Evolutionary conservation across 179 eudicot species (phyloP).

Genomic region (Nepenthes alata): DNA sequence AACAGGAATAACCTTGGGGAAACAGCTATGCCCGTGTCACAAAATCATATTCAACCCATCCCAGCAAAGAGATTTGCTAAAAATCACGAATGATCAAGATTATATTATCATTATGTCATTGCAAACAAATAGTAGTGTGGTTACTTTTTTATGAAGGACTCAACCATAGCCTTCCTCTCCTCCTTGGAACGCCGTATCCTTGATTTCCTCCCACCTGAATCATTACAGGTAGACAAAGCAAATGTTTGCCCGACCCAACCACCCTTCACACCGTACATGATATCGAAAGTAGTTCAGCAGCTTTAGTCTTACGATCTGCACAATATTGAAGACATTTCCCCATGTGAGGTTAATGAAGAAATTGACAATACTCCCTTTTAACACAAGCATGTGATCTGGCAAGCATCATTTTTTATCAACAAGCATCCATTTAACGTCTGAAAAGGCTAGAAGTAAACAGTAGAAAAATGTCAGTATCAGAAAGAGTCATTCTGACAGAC

Average conservation of each 20-base stretch:
- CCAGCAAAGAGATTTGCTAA: too few species aligned
- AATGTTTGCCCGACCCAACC: constrained; percentile 72
- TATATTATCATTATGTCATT: too few species aligned
- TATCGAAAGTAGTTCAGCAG: constrained; percentile 4
- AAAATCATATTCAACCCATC: too few species aligned
- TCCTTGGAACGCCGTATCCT: constrained; percentile 77
- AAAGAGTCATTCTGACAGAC: too few species aligned
- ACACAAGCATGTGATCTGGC: too few species aligned
- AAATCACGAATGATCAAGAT: too few species aligned
- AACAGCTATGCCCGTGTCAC: too few species aligned
- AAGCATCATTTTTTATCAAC: too few species aligned
- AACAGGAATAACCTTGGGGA: too few species aligned
- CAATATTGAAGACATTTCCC: neutral
- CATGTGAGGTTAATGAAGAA: neutral
- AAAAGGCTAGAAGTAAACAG: too few species aligned
- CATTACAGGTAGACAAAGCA: constrained; percentile 55
- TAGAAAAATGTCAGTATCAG: too few species aligned
- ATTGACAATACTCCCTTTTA: neutral
- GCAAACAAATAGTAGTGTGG: neutral
- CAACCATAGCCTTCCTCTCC: constrained; percentile 75
- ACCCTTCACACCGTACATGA: constrained; percentile 58
- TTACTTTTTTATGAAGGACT: constrained; percentile 73
- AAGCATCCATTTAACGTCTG: too few species aligned
- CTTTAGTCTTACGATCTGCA: constrained; percentile 9
- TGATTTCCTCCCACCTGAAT: constrained; percentile 53